Conservation (phyloP, 106 monocot species). For the Chionographis japonica region DNA sequence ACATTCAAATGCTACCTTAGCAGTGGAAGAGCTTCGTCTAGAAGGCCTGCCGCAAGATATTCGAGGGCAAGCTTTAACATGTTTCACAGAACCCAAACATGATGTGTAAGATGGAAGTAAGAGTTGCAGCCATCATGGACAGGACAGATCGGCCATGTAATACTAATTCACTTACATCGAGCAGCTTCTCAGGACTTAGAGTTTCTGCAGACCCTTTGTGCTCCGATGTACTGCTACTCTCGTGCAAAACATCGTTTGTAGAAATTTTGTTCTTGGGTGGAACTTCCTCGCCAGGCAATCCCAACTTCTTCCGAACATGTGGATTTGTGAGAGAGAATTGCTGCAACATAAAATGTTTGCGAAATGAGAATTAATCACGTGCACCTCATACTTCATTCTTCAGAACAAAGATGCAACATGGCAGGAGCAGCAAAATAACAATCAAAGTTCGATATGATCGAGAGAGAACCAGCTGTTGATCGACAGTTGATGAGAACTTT, state of each 20-base stretch:
- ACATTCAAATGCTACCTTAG: constrained; percentile 27
- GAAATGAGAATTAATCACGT: background rate
- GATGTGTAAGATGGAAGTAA: background rate
- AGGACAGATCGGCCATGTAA: background rate
- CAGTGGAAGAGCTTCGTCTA: constrained; percentile 61
- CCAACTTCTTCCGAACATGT: constrained; percentile 45
- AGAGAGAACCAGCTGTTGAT: too few species aligned
- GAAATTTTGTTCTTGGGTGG: constrained; percentile 14
- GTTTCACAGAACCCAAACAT: background rate
- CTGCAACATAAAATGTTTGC: constrained; percentile 45
- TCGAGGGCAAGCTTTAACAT: constrained; percentile 54
- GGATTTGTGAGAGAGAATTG: constrained; percentile 60
- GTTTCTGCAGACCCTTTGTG: constrained; percentile 26
- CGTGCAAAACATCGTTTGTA: constrained; percentile 5
- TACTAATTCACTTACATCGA: constrained; percentile 57
- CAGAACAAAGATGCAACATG: background rate
- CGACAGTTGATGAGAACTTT: too few species aligned
- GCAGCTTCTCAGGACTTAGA: constrained; percentile 47
- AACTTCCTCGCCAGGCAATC: constrained; percentile 44
- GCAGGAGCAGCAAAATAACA: background rate
- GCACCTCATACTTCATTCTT: background rate
- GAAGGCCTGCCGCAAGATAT: constrained; percentile 35
- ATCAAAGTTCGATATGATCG: too few species aligned
- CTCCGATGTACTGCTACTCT: constrained; percentile 14
- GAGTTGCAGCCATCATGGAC: background rate